phyloP scores from a whole-genome alignment of 305 asterid genomes.

The Rubia occidens region DNA sequence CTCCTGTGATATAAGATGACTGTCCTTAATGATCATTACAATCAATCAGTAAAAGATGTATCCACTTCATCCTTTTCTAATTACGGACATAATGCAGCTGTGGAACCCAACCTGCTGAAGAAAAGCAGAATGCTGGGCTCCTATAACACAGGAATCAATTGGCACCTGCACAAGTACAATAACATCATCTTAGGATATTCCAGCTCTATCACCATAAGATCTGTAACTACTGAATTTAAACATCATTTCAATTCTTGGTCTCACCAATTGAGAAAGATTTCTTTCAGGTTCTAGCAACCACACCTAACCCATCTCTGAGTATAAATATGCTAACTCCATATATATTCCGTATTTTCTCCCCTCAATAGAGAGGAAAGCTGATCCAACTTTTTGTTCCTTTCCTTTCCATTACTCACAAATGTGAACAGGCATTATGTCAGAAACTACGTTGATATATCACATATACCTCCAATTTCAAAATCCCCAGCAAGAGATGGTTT shows the following conservation, averaged over 20 bases:
- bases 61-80: background rate
- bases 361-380: no score
- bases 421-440: background rate
- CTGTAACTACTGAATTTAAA: background rate
- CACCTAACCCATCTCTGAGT: background rate
- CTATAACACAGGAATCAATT: conserved; percentile 74
- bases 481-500: background rate
- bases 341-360: no score
- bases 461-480: background rate
- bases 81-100: conserved; percentile 6
- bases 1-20: conserved; percentile 88
- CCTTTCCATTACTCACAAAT: background rate
- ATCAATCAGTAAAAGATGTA: conserved; percentile 18
- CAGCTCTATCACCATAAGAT: background rate
- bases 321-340: background rate
- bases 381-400: background rate
- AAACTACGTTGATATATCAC: background rate
- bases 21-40: conserved; percentile 27
- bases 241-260: background rate
- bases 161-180: conserved; percentile 56
- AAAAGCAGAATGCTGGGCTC: conserved; percentile 85
- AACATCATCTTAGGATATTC: background rate
- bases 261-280: background rate
- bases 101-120: conserved; percentile 72
- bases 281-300: background rate